These are phyloP conservation scores for Gastrodia elata DNA, from an alignment of 106 monocot species.

Conservation along the genomic window DNA sequence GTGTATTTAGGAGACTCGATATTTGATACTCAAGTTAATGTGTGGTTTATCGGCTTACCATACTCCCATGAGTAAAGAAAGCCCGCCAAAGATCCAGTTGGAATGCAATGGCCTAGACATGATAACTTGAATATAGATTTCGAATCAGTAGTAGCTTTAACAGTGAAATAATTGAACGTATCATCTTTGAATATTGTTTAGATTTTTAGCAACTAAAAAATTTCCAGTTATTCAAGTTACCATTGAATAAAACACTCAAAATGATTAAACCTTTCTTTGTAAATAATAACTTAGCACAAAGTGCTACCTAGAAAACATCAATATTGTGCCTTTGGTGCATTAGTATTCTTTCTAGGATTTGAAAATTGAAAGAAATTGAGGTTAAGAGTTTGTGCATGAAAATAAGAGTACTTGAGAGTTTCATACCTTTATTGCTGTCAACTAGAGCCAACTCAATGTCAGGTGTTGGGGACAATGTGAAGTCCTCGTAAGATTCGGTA, in stretches of 20 bases:
- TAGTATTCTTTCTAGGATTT: neutral
- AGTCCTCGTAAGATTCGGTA: slow-evolving; percentile 35
- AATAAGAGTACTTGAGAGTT: slow-evolving; percentile 2
- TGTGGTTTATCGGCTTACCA: no score
- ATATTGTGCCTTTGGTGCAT: neutral
- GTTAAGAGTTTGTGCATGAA: neutral
- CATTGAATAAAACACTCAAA: neutral
- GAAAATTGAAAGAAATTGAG: neutral
- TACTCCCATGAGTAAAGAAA: no score
- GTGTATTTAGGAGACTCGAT: no score
- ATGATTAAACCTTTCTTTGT: neutral
- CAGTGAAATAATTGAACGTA: neutral
- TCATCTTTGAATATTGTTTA: neutral
- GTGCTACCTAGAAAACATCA: neutral
- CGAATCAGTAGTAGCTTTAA: neutral
- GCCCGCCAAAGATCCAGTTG: no score
- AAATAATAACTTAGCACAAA: neutral
- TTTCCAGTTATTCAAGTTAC: neutral
- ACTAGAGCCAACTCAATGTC: neutral
- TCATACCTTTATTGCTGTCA: neutral
- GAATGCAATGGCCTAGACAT: no score
- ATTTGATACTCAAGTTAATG: no score
- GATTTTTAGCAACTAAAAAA: neutral
- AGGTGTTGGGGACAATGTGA: slow-evolving; percentile 2
- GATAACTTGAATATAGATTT: neutral